These are phyloP conservation scores for Candida endomychidarum DNA, from an alignment of 805 yeast species.

Conservation along the genomic window DNA sequence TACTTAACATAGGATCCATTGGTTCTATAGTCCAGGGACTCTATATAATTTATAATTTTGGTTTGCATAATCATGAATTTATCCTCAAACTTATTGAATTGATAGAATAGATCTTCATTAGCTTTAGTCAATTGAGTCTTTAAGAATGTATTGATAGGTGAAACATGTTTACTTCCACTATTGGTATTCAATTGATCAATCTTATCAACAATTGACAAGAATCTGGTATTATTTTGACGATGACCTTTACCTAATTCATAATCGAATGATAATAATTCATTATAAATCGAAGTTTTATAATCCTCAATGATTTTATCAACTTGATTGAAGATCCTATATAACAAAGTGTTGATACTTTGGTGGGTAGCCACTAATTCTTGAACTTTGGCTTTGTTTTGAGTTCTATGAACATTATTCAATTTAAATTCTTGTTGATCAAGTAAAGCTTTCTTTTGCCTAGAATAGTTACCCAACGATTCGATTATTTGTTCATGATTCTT, in stretches of 20 bases:
- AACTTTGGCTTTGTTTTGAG: slow-evolving; percentile 21
- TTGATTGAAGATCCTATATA: slow-evolving; percentile 30
- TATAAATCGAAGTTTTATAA: slow-evolving; percentile 34
- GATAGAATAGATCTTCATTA: slow-evolving; percentile 34
- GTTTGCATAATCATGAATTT: slow-evolving; percentile 38
- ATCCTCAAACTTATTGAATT: slow-evolving; percentile 34
- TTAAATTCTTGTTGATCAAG: slow-evolving; percentile 13
- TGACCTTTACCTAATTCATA: slow-evolving; percentile 21
- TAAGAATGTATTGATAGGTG: slow-evolving; percentile 34
- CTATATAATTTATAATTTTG: slow-evolving; percentile 36
- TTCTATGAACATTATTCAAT: slow-evolving; percentile 14
- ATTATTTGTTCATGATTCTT: slow-evolving; percentile 38
- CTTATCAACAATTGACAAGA: slow-evolving; percentile 39
- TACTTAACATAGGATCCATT: slow-evolving; percentile 38
- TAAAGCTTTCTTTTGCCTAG: slow-evolving; percentile 15
- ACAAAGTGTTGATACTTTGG: slow-evolving; percentile 26
- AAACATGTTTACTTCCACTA: slow-evolving; percentile 9
- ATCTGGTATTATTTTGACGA: slow-evolving; percentile 26
- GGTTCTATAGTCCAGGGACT: slow-evolving; percentile 30
- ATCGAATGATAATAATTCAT: slow-evolving; percentile 39
- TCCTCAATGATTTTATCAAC: slow-evolving; percentile 34
- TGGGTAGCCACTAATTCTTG: slow-evolving; percentile 8
- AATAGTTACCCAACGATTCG: slow-evolving; percentile 32
- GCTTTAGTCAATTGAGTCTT: slow-evolving; percentile 30
- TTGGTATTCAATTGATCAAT: slow-evolving; percentile 33